phyloP scores from a whole-genome alignment of 2,329 filamentous ascomycete species.

The Claviceps africana region DNA sequence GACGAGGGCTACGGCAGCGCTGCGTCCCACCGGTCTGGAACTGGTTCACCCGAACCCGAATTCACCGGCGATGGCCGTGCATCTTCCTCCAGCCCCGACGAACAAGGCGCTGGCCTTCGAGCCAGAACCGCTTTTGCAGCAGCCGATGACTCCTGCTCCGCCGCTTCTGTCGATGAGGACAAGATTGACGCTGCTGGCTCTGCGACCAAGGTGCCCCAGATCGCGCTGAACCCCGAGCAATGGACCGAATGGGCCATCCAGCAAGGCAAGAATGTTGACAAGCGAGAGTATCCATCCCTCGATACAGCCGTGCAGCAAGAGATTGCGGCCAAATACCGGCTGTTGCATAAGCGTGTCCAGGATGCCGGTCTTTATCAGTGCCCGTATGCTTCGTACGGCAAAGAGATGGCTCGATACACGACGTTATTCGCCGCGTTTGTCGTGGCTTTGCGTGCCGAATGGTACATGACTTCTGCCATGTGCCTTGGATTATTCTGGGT shows the following conservation, averaged over 20 bases:
- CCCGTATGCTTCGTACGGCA: conserved; percentile 41
- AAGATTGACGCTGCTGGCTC: neutral
- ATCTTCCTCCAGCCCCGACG: neutral
- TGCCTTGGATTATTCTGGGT: conserved; percentile 51
- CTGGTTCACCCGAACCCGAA: conserved; percentile 2
- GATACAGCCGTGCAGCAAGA: conserved; percentile 38
- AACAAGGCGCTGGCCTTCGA: neutral
- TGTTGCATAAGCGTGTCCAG: conserved; percentile 38
- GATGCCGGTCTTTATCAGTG: conserved; percentile 45
- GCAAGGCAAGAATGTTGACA: conserved; percentile 19
- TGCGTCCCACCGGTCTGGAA: conserved; percentile 4
- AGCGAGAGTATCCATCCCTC: conserved; percentile 34
- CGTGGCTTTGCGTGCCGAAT: conserved; percentile 29
- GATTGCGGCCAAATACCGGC: conserved; percentile 41
- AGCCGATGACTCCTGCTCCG: neutral
- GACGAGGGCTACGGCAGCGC: conserved; percentile 7
- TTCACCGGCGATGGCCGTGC: neutral
- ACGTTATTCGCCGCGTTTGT: conserved; percentile 36
- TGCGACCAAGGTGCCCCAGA: neutral
- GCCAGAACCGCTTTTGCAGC: neutral
- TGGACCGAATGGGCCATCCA: conserved; percentile 24
- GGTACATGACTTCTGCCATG: conserved; percentile 43
- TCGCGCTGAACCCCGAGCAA: conserved; percentile 10
- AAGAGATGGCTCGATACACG: conserved; percentile 41
- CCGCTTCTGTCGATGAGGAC: neutral